A percentile compares a stretch with the other conserved stretches of the same genome.
phyloP scores from a whole-genome alignment of 2,329 filamentous ascomycete species.

The Cordyceps cicadae region DNA sequence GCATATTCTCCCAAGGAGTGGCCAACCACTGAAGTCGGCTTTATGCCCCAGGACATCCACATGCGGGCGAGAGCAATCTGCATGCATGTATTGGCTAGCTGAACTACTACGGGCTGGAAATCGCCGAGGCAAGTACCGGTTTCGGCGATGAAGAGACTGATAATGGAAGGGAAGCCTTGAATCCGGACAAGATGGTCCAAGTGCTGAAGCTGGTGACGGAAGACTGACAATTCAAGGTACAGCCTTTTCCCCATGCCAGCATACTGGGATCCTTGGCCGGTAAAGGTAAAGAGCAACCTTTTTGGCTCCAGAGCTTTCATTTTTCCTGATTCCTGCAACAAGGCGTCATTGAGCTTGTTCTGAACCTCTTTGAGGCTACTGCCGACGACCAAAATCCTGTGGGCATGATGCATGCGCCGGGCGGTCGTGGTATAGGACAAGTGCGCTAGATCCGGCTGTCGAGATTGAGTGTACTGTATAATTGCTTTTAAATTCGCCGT shows the following conservation, averaged over 20 bases:
- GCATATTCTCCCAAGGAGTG: conserved; percentile 16
- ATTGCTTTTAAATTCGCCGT: neutral
- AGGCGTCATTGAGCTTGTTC: neutral
- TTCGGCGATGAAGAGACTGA: neutral
- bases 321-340: neutral
- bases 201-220: neutral
- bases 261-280: conserved; percentile 47
- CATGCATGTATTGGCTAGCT: conserved; percentile 10
- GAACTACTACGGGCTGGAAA: neutral
- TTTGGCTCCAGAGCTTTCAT: neutral
- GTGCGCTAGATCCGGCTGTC: neutral
- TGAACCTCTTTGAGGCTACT: neutral
- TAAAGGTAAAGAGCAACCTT: conserved; percentile 40
- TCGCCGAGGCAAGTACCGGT: neutral
- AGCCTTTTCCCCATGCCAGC: conserved; percentile 21
- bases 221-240: neutral
- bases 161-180: neutral
- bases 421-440: conserved; percentile 55
- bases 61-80: conserved; percentile 23
- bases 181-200: neutral
- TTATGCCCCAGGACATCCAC: conserved; percentile 22
- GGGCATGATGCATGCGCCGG: conserved; percentile 46
- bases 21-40: conserved; percentile 18
- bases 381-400: conserved; percentile 34
- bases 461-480: neutral